Base-by-base conservation (phyloP, 1,284 basidiomycete genomes). In the Ustilago hordei region DNA sequence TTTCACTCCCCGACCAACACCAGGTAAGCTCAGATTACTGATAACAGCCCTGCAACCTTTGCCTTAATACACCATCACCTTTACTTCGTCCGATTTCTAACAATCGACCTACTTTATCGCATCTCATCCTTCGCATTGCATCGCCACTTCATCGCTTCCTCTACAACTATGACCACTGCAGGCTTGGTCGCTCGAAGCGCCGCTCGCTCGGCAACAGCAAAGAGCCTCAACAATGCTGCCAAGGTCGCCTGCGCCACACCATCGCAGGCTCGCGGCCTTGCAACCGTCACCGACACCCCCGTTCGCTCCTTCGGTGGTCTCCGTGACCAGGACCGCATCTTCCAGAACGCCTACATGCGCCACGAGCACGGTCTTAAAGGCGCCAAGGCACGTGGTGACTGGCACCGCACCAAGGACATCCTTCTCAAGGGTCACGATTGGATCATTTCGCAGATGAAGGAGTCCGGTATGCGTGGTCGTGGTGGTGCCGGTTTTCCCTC, bases 401-500 rank as follows among this genome's bases (percentile, higher is more conserved):
- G 96, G 97, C 95, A 98, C 87, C 90, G 91, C 76, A 99, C 96
- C 72, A 98, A 98, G 87, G 96, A 98, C 74, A 97, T 98, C 81
- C 78, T 99, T 53, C 89, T 92, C 64, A 98, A 98, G 87, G 95
- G 96, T 65, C 95, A 99, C 88, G 90, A 91, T n/a, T 98, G 94
- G 93, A 95, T 99, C 83, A 98, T 99, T 76, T 92, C 96, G 86
- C 91, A 91, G 63, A 93, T 98, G 85, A 98, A 99, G 87, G 94
- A 95, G 83, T 98, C 95, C 15, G 96, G 96, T 60, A 90, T 99
- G 55, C 91, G 96, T 84, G 96, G 96, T 32, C 92, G 97, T 78
- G 96, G 96, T 75, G 96, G 97, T 72, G 97, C 96, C 62, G 96
- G 97, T 53, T 99, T 99, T 87, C 96, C 95, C 2, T 94, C 93